Evolutionary conservation across 371 early-diverging fungal species (phyloP), one percentile per base, ranked within the genome.

Genomic region (Rhizopus arrhizus): DNA sequence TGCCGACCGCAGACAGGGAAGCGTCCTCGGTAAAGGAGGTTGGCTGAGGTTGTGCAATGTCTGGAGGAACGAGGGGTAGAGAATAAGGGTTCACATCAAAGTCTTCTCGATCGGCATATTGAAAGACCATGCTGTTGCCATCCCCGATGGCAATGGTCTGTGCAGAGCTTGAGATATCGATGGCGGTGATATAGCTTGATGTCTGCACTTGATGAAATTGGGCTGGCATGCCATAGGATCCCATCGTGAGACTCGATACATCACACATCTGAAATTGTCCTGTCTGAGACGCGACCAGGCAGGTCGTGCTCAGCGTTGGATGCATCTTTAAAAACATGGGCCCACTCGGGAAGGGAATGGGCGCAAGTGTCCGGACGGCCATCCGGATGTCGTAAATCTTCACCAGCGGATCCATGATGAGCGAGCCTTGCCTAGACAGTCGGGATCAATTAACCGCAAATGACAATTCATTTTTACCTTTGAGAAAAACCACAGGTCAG

Each of bases 341-440:
- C 1, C 90, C 86, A 50, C 82, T 75, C 3, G 90, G 81, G 66
- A 89, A 91, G 1, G 91, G 85, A 28, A 93, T 84, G 2, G 89
- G 90, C 4, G 85, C 84, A 12, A 93, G 65, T 3, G 89, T 82
- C 35, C 84, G 78, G 65, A 88, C 78, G 32, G 77, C 58, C 58
- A 88, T 90, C 35, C 95, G 79, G 29, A 92, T 81, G 63, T 95
- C 97, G 59, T 86, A 96, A 10, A 95, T 80, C 72, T 89, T 90
- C 36, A 95, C 90, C 34, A 89, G 61, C 10, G 90, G 89, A 71
- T 93, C 94, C 67, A 85, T 83, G 41, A 87, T 78, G 32, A 87
- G 62, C 0, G 78, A 78, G 5, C 86, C 85, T 65, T 85, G 83
- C 53, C 88, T 81, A 38, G 8, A 29, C 36, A 45, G 48, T 33